phyloP scores from a whole-genome alignment of 2,329 filamentous ascomycete species.

The Aureobasidium sp. region DNA sequence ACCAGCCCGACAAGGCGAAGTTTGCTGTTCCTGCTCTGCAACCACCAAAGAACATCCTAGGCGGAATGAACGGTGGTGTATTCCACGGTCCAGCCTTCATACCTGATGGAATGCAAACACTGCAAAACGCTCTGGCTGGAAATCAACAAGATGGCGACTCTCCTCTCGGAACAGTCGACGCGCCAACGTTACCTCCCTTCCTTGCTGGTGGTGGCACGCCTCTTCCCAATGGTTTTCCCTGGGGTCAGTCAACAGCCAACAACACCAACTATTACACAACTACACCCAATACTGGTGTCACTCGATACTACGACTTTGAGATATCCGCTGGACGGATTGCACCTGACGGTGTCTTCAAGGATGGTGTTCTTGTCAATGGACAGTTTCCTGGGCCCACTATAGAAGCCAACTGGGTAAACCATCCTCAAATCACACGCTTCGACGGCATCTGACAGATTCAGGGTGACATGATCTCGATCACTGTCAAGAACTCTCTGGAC shows the following conservation, averaged over 20 bases:
- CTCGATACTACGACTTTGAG: slow-evolving; percentile 27
- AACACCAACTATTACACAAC: slow-evolving; percentile 25
- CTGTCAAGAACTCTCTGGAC: slow-evolving; percentile 45
- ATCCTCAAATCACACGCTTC: not conserved
- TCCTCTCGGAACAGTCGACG: slow-evolving; percentile 17
- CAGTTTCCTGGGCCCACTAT: slow-evolving; percentile 61
- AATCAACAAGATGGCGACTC: slow-evolving; percentile 15
- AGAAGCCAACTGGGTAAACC: slow-evolving; percentile 29
- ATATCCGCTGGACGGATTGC: slow-evolving; percentile 23
- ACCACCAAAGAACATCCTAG: not conserved
- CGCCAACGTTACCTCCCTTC: slow-evolving; percentile 17
- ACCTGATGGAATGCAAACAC: not conserved
- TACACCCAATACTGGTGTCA: slow-evolving; percentile 28
- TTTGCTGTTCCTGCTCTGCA: not conserved
- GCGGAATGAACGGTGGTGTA: not conserved
- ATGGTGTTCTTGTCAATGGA: slow-evolving; percentile 43
- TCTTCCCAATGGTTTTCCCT: slow-evolving; percentile 20
- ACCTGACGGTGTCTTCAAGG: slow-evolving; percentile 27
- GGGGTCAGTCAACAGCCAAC: slow-evolving; percentile 23
- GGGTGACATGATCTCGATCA: slow-evolving; percentile 41
- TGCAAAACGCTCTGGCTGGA: slow-evolving; percentile 2
- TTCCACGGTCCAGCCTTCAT: slow-evolving; percentile 11
- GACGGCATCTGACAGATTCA: not conserved
- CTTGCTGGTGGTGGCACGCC: slow-evolving; percentile 18
- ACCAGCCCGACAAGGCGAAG: not conserved